phyloP scores from a whole-genome alignment of 257 asterid genomes.

The Solanum gracilifrons region DNA sequence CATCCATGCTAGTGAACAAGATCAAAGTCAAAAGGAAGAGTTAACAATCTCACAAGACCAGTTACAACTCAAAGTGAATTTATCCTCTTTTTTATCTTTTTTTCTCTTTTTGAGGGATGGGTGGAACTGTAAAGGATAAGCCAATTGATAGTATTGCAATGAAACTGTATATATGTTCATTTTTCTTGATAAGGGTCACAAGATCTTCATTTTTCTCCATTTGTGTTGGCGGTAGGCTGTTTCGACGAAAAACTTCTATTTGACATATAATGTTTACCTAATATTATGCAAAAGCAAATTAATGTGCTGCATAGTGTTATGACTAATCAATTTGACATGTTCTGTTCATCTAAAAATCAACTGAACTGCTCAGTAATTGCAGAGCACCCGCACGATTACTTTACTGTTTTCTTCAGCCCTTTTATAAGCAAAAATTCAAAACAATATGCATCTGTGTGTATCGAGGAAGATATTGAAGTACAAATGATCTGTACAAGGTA shows the following conservation, averaged over 20 bases:
- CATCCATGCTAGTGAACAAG: not conserved
- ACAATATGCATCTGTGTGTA: not conserved
- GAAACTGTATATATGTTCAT: not conserved
- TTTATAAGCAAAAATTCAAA: not conserved
- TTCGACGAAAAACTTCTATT: not conserved
- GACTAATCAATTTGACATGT: not conserved
- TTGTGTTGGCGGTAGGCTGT: not conserved
- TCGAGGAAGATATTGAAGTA: not conserved
- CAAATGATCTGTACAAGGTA: not conserved
- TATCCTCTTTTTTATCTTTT: not conserved
- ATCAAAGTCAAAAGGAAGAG: not conserved
- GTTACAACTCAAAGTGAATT: not conserved
- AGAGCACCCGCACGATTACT: not conserved
- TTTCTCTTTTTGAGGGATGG: not conserved
- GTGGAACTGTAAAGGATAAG: not conserved
- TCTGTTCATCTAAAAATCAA: not conserved
- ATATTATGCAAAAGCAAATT: not conserved
- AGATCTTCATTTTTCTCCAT: not conserved
- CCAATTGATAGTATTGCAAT: not conserved
- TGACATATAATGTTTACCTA: not conserved
- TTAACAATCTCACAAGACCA: not conserved
- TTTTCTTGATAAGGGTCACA: not conserved
- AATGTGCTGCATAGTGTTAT: not conserved
- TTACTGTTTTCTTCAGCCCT: not conserved
- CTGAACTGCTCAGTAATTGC: not conserved